Evolutionary conservation across 768 basidiomycete species (phyloP).

Genomic region (Leccinum ochraceum): DNA sequence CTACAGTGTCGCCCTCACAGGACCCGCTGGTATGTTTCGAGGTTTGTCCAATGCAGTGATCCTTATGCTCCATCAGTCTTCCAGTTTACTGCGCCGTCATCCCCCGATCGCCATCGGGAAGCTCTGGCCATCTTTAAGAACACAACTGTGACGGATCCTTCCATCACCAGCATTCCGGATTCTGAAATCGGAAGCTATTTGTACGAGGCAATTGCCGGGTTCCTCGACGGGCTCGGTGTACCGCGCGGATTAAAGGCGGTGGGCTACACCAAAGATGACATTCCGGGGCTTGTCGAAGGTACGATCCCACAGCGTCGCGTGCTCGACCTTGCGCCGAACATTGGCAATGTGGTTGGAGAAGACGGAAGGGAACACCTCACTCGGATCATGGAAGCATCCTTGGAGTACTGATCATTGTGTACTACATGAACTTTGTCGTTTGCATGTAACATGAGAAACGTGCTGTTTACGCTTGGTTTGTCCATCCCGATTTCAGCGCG

Average conservation of each 20-base stretch:
- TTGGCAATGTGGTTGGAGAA: slow-evolving; percentile 78
- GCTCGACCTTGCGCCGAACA: slow-evolving; percentile 88
- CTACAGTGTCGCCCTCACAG: slow-evolving; percentile 81
- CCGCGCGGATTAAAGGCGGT: slow-evolving; percentile 85
- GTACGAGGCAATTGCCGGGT: slow-evolving; percentile 84
- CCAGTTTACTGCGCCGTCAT: slow-evolving; percentile 93
- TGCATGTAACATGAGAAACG: slow-evolving; percentile 7
- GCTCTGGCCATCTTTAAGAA: slow-evolving; percentile 81
- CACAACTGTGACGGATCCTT: slow-evolving; percentile 65
- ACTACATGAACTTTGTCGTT: slow-evolving; percentile 6
- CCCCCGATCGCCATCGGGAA: slow-evolving; percentile 88
- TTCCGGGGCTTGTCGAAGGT: slow-evolving; percentile 81
- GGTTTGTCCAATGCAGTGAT: neutral
- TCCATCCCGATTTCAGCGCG: neutral
- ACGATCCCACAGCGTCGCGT: slow-evolving; percentile 92
- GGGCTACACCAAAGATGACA: slow-evolving; percentile 68
- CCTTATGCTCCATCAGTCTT: slow-evolving; percentile 57
- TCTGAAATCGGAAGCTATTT: slow-evolving; percentile 75
- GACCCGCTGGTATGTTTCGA: slow-evolving; percentile 65
- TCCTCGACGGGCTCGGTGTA: slow-evolving; percentile 82
- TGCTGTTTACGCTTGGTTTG: neutral
- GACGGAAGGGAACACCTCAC: slow-evolving; percentile 84
- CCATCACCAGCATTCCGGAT: slow-evolving; percentile 73
- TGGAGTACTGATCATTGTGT: slow-evolving; percentile 58
- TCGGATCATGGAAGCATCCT: slow-evolving; percentile 74